These are phyloP conservation scores for Dichotomocladium elegans DNA, from an alignment of 371 early-diverging fungal species.

Conservation along the genomic window DNA sequence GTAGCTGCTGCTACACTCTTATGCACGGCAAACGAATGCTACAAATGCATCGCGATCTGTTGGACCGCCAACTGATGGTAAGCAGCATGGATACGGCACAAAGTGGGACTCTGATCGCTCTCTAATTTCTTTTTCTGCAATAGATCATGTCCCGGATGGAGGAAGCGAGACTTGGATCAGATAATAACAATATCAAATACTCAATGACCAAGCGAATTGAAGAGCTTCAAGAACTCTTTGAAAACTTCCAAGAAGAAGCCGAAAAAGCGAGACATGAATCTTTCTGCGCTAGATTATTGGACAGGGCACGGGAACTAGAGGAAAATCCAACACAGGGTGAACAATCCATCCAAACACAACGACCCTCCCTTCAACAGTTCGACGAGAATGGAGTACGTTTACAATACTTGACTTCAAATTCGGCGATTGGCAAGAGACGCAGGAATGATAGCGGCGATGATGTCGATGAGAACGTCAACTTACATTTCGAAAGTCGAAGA, in stretches of 20 bases:
- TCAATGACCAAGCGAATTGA: slow-evolving; percentile 57
- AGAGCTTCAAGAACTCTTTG: slow-evolving; percentile 55
- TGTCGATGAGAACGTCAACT: slow-evolving; percentile 27
- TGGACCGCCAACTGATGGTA: slow-evolving; percentile 51
- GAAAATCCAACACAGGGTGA: slow-evolving; percentile 72
- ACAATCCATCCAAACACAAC: slow-evolving; percentile 59
- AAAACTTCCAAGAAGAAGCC: slow-evolving; percentile 2
- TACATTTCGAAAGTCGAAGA: slow-evolving; percentile 53
- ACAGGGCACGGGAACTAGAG: slow-evolving; percentile 61
- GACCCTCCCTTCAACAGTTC: slow-evolving; percentile 50
- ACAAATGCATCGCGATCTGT: slow-evolving; percentile 43
- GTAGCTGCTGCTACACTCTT: too few relatives aligned
- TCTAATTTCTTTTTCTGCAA: background rate
- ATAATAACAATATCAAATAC: slow-evolving; percentile 42
- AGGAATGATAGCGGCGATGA: background rate
- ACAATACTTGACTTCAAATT: background rate
- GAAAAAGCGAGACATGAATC: slow-evolving; percentile 14
- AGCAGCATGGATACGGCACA: background rate
- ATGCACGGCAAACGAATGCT: slow-evolving; percentile 23
- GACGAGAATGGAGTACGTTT: slow-evolving; percentile 56
- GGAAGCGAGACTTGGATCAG: slow-evolving; percentile 20
- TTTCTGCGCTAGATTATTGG: background rate
- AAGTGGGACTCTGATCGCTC: background rate
- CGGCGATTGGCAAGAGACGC: too few relatives aligned
- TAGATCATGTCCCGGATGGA: slow-evolving; percentile 65